Evolutionary conservation across 345 rosid genomes (phyloP).

Genomic region (Salix suchowensis): DNA sequence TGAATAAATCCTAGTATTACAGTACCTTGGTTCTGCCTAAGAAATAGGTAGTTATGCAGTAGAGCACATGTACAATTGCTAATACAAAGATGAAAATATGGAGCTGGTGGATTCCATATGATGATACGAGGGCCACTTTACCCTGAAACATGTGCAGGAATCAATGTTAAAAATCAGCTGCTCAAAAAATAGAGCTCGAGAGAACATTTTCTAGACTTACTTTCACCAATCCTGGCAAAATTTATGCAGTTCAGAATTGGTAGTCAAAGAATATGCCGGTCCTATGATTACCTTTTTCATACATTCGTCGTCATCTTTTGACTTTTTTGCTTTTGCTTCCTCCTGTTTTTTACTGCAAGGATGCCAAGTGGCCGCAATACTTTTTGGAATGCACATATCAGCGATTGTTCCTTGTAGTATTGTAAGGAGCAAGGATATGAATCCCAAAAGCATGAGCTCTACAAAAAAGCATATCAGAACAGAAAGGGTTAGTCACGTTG

Average conservation of each 20-base stretch:
- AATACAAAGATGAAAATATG: constrained; percentile 84
- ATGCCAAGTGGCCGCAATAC: constrained; percentile 56
- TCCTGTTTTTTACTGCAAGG: constrained; percentile 36
- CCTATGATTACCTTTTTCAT: constrained; percentile 27
- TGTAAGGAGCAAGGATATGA: constrained; percentile 62
- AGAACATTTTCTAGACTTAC: not conserved
- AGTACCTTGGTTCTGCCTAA: constrained; percentile 70
- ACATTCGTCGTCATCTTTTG: constrained; percentile 25
- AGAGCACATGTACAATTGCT: constrained; percentile 57
- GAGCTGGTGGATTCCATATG: constrained; percentile 83
- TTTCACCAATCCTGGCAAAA: not conserved
- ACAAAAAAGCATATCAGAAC: constrained; percentile 8
- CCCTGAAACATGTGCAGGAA: constrained; percentile 44
- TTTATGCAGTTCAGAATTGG: not conserved
- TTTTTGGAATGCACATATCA: constrained; percentile 42
- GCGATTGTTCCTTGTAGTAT: constrained; percentile 41
- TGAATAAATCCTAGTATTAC: not conserved
- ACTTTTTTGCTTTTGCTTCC: not conserved
- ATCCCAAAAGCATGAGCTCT: constrained; percentile 81
- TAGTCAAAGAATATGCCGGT: not conserved
- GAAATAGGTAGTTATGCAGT: constrained; percentile 56
- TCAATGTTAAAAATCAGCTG: not conserved
- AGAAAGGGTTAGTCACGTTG: not conserved
- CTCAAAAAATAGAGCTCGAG: not conserved
- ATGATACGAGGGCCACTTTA: constrained; percentile 68